These are phyloP conservation scores for Ilyonectria robusta DNA, from an alignment of 2,329 filamentous ascomycete species.

Conservation along the genomic window DNA sequence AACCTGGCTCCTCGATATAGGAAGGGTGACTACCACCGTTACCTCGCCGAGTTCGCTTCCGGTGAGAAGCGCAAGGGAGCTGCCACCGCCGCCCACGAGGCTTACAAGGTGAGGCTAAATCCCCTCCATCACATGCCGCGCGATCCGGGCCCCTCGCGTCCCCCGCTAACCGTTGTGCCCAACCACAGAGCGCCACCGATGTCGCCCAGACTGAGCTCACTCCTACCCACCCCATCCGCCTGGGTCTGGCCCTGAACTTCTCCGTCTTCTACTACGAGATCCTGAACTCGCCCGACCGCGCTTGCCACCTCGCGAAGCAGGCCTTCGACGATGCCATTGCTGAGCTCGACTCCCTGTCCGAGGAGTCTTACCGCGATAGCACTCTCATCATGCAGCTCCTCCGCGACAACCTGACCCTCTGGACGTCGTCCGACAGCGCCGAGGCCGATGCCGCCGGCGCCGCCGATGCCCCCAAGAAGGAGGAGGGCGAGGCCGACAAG, in stretches of 20 bases:
- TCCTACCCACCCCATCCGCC: constrained; percentile 97
- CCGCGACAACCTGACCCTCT: constrained; percentile 98
- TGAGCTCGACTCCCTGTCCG: constrained; percentile 95
- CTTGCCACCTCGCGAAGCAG: constrained; percentile 99
- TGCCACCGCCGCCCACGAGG: constrained; percentile 90
- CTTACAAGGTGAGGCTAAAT: constrained; percentile 86
- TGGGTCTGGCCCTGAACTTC: constrained; percentile 98
- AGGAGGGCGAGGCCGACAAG: constrained; percentile 66
- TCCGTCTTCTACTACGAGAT: constrained; percentile 99
- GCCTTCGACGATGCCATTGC: constrained; percentile 99
- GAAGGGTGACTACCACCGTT: constrained; percentile 98
- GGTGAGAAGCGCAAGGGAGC: constrained; percentile 93
- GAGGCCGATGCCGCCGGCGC: constrained; percentile 78
- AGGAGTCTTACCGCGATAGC: constrained; percentile 99
- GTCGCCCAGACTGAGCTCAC: constrained; percentile 98
- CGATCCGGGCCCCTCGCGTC: constrained; percentile 43
- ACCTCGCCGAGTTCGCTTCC: constrained; percentile 92
- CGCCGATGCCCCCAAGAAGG: constrained; percentile 72
- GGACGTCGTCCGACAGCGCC: constrained; percentile 97
- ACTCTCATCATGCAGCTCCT: constrained; percentile 99
- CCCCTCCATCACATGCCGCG: constrained; percentile 45
- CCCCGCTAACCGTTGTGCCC: constrained; percentile 33
- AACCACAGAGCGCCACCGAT: constrained; percentile 88
- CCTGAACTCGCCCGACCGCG: constrained; percentile 97
- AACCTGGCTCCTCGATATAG: constrained; percentile 65